phyloP scores from a whole-genome alignment of 2,329 filamentous ascomycete genomes.

The Lachnellula subtilissima region DNA sequence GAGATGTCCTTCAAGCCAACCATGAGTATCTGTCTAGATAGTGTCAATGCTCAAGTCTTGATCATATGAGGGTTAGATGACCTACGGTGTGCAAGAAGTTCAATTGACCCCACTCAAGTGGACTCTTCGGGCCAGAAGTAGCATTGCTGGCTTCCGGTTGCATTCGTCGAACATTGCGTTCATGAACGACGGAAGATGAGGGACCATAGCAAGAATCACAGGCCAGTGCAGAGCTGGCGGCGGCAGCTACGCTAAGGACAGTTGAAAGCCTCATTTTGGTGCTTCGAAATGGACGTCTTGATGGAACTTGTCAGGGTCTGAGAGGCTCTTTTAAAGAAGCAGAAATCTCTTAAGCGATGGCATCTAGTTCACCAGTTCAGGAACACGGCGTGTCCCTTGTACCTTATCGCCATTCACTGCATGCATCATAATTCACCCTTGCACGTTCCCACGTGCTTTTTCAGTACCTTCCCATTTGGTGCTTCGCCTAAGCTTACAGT shows the following conservation, averaged over 20 bases:
- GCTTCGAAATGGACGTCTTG: neutral
- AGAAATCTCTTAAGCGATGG: neutral
- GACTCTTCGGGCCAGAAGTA: constrained; percentile 37
- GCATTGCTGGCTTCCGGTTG: constrained; percentile 43
- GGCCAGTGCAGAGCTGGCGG: constrained; percentile 27
- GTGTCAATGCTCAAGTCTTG: neutral
- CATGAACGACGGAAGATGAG: constrained; percentile 38
- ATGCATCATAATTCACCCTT: neutral
- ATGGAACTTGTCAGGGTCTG: neutral
- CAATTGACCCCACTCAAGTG: constrained; percentile 26
- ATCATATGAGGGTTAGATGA: neutral
- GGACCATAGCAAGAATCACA: constrained; percentile 42
- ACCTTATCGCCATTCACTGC: neutral
- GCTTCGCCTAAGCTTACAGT: no score
- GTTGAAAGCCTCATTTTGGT: constrained; percentile 17
- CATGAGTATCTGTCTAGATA: constrained; percentile 36
- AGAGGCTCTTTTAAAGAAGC: neutral
- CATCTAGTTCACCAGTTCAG: neutral
- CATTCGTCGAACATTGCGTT: constrained; percentile 45
- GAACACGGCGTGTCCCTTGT: neutral
- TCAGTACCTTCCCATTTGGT: neutral
- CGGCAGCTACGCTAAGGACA: constrained; percentile 15
- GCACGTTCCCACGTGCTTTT: neutral
- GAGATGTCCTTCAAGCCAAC: constrained; percentile 88
- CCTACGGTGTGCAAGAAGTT: constrained; percentile 28